Percentiles rank a stretch among this genome's conserved stretches.
phyloP scores from a whole-genome alignment of 805 yeast species.

The Tetrapisispora taiwanensis region DNA sequence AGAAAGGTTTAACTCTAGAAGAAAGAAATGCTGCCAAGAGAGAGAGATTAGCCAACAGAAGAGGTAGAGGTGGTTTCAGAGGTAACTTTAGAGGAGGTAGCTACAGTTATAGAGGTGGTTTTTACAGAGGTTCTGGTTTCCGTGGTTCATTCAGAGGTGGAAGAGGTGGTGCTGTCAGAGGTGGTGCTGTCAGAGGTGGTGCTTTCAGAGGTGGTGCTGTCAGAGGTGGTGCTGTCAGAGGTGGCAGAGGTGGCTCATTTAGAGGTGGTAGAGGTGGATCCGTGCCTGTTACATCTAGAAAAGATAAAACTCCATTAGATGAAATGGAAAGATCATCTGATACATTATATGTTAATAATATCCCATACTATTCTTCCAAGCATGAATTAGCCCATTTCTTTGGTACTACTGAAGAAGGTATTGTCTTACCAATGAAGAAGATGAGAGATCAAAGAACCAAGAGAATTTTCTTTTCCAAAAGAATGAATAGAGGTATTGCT shows the following conservation, averaged over 20 bases:
- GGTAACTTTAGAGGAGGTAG: constrained; percentile 12
- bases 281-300: constrained; percentile 13
- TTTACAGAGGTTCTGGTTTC: constrained; percentile 5
- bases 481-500: constrained; percentile 45
- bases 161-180: constrained; percentile 12
- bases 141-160: constrained; percentile 9
- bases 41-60: constrained; percentile 5
- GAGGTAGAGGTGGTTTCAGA: constrained; percentile 9
- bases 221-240: constrained; percentile 16
- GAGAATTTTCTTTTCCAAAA: constrained; percentile 31
- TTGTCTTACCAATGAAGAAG: constrained; percentile 44
- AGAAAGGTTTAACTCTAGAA: constrained; percentile 18
- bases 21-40: constrained; percentile 8
- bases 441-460: constrained; percentile 23
- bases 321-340: constrained; percentile 34
- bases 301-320: constrained; percentile 29
- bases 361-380: constrained; percentile 53
- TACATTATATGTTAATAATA: constrained; percentile 53
- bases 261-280: constrained; percentile 14
- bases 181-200: constrained; percentile 9
- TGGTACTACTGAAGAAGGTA: constrained; percentile 37
- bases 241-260: constrained; percentile 7
- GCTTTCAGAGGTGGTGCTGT: constrained; percentile 10
- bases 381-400: constrained; percentile 44
- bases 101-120: constrained; percentile 3